Evolutionary conservation across 1,284 basidiomycete species (phyloP), one percentile per base, ranked within the genome.

Genomic region (Ustilago cynodontis): DNA sequence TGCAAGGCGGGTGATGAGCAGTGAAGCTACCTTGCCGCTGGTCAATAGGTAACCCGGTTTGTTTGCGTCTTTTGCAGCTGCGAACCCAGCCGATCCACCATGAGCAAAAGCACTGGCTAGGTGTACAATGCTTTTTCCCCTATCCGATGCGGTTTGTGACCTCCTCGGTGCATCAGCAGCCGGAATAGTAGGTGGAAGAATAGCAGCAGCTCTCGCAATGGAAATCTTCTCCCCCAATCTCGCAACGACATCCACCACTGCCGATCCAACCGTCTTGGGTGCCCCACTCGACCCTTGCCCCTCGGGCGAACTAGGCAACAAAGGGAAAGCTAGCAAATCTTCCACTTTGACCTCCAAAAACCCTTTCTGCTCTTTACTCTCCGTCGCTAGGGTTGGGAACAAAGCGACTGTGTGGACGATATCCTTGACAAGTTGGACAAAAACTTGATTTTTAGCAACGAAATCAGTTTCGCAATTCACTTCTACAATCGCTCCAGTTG

Each of bases 401-500:
- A 92, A 93, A 1, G 95, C 94, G 28, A 93, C 91, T 1, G 94
- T 95, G 80, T 94, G 92, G 3, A 94, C 92, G 76, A 98, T 91
- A 77, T 94, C 92, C 41, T 90, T 88, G 14, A 93, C 92, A 31
- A 96, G 90, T 66, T 89, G 89, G 8, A 90, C 88, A 83, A 98
- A 98, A 10, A 95, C 89, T 66, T 92, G 90, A 84, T 94, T 96
- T 76, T 93, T 88, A 18, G 92, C 94, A 14, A 98, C 95, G 86
- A 98, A 98, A 87, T 98, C 95, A 47, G 95, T 98, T 88, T 98
- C 95, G 88, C 95, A 98, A 82, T 94, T 95, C 71, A 98, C 89
- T 86, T 98, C 95, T 66, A 98, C 89, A 89, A 98, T 93, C 14
- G 92, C 91, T 7, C 93, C 94, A 28, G 93, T 90, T 47, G 83